phyloP scores from a whole-genome alignment of 1,284 basidiomycete species.

The Fomitopsis palustris region DNA sequence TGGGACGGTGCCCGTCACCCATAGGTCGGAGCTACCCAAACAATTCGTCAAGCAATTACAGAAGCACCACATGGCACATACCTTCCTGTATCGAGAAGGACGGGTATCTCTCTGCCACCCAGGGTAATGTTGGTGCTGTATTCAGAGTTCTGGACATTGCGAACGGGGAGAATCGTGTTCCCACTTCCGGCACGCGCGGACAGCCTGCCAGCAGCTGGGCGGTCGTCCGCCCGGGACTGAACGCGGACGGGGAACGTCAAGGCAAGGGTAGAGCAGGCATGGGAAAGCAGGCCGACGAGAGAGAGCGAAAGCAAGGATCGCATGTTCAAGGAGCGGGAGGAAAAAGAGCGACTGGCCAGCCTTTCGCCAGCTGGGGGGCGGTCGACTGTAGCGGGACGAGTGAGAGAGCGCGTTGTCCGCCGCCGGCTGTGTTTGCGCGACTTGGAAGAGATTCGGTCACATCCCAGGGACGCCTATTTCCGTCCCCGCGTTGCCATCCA shows the following conservation, averaged over 20 bases:
- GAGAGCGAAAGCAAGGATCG: conserved; percentile 44
- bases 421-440: neutral
- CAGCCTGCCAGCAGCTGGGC: conserved; percentile 12
- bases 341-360: conserved; percentile 14
- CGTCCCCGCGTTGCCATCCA: neutral
- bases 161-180: conserved; percentile 35
- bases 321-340: conserved; percentile 32
- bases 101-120: conserved; percentile 30
- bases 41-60: neutral
- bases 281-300: conserved; percentile 38
- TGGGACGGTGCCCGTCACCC: conserved; percentile 50
- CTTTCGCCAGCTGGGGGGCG: neutral
- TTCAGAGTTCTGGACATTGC: conserved; percentile 50
- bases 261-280: conserved; percentile 34
- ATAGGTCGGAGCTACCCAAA: conserved; percentile 57
- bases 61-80: conserved; percentile 9
- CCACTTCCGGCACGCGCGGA: conserved; percentile 18
- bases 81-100: conserved; percentile 41
- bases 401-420: neutral
- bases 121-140: conserved; percentile 37
- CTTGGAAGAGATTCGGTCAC: neutral
- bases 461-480: neutral
- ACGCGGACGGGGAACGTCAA: conserved; percentile 48
- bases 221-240: conserved; percentile 19
- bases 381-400: neutral